These are phyloP conservation scores for Aspergillus campestris DNA, from an alignment of 495 filamentous ascomycete genomes.

Conservation along the genomic window DNA sequence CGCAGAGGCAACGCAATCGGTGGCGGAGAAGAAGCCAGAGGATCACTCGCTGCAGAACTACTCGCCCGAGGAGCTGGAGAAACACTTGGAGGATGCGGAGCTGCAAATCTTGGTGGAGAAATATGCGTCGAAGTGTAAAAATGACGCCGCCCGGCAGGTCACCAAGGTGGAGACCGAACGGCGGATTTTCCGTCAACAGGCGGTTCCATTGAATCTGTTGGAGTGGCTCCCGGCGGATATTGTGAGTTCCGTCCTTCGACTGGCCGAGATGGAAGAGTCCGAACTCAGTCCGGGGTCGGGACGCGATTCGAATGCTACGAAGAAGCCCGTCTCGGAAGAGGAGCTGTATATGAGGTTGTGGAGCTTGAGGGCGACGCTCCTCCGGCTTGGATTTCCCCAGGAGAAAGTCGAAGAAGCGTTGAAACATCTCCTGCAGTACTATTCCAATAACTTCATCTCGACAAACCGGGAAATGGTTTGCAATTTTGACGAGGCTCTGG, in stretches of 20 bases:
- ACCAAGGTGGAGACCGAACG: constrained; percentile 69
- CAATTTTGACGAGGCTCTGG: constrained; percentile 78
- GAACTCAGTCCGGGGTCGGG: constrained; percentile 24
- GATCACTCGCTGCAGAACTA: constrained; percentile 41
- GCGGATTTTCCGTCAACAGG: constrained; percentile 65
- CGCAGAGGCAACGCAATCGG: constrained; percentile 13
- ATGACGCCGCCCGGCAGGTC: constrained; percentile 59
- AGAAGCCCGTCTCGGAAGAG: constrained; percentile 47
- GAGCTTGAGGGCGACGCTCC: constrained; percentile 64
- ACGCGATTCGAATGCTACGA: constrained; percentile 18
- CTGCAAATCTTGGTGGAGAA: constrained; percentile 80
- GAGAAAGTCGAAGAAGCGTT: constrained; percentile 56
- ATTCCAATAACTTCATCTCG: constrained; percentile 40
- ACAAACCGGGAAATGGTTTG: constrained; percentile 59
- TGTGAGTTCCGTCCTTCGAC: constrained; percentile 62
- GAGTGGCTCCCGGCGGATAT: constrained; percentile 76
- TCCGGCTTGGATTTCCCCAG: constrained; percentile 56
- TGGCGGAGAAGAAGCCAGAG: constrained; percentile 10
- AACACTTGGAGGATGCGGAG: constrained; percentile 70
- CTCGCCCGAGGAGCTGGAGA: constrained; percentile 77
- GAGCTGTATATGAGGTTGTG: constrained; percentile 71
- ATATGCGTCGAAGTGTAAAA: constrained; percentile 58
- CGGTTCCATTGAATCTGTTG: constrained; percentile 55
- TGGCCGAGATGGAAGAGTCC: constrained; percentile 39
- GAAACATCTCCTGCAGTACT: constrained; percentile 51